Conservation (phyloP, 139 green algal genomes). For the Mychonastes homosphaera region DNA sequence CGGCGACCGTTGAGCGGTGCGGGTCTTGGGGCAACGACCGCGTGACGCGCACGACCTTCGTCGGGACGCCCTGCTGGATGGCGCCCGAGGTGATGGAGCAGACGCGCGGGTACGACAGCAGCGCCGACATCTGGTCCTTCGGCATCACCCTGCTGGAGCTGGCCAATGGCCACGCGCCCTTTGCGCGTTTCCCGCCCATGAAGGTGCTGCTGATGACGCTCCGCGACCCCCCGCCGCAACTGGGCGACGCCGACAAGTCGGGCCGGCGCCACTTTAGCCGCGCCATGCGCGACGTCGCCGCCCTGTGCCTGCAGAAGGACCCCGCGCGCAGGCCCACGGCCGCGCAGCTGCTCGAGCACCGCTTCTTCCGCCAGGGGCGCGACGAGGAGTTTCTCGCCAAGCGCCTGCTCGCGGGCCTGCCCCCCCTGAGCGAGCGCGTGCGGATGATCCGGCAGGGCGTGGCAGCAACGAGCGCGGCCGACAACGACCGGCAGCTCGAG, state of each 20-base stretch:
- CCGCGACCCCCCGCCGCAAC: constrained; percentile 70
- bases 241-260: constrained; percentile 41
- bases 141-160: constrained; percentile 96
- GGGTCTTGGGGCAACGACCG: constrained; percentile 77
- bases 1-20: constrained; percentile 75
- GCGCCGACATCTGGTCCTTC: constrained; percentile 94
- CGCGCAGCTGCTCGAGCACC: constrained; percentile 78
- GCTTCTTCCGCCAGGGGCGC: constrained; percentile 19
- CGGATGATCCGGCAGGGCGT: constrained; percentile 14
- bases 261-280: constrained; percentile 51
- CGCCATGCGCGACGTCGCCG: constrained; percentile 58
- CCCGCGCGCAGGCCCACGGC: constrained; percentile 74
- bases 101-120: constrained; percentile 42
- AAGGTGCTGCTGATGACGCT: constrained; percentile 70
- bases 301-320: constrained; percentile 91
- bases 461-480: constrained; percentile 9
- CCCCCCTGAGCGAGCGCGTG: constrained; percentile 21
- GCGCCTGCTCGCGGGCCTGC: constrained; percentile 22
- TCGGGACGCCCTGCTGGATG: constrained; percentile 25
- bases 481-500: constrained; percentile 46
- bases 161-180: constrained; percentile 94
- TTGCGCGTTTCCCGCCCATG: constrained; percentile 88
- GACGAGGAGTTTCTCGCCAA: constrained; percentile 24
- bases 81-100: constrained; percentile 8
- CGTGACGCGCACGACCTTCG: constrained; percentile 61